A percentile compares a stretch with the other conserved stretches of the same genome.
phyloP scores from a whole-genome alignment of 2,329 filamentous ascomycete species.

The Penicillium sp. region DNA sequence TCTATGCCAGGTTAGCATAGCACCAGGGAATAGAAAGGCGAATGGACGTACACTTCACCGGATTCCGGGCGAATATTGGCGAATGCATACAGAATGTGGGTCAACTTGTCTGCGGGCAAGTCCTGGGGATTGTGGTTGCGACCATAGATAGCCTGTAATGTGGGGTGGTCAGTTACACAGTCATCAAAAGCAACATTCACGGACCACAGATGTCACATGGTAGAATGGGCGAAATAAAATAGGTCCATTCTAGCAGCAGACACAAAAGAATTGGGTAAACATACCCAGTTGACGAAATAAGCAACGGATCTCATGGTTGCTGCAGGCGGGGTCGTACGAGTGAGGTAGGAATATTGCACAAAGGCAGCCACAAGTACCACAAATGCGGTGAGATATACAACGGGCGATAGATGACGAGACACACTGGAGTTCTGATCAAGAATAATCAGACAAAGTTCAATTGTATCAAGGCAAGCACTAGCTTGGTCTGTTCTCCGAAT shows the following conservation, averaged over 20 bases:
- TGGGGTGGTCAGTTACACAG: not conserved
- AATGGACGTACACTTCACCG: slow-evolving; percentile 67
- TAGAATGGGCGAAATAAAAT: not conserved
- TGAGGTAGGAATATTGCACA: slow-evolving; percentile 13
- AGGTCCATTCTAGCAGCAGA: not conserved
- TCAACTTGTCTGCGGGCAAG: slow-evolving; percentile 76
- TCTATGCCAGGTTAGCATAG: slow-evolving; percentile 18
- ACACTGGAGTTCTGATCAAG: slow-evolving; percentile 1
- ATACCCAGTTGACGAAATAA: slow-evolving; percentile 50
- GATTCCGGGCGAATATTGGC: slow-evolving; percentile 74
- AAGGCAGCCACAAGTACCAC: slow-evolving; percentile 18
- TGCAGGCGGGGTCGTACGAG: slow-evolving; percentile 10
- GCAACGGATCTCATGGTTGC: slow-evolving; percentile 37
- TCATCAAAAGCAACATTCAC: not conserved
- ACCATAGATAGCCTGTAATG: slow-evolving; percentile 72
- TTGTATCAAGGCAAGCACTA: not conserved
- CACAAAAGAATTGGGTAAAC: slow-evolving; percentile 3
- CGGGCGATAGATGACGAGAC: slow-evolving; percentile 9
- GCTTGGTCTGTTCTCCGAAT: not conserved
- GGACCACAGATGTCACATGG: not conserved
- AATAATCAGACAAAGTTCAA: not conserved
- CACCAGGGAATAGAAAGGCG: too few species aligned
- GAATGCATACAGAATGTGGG: slow-evolving; percentile 88
- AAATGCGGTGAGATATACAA: slow-evolving; percentile 9
- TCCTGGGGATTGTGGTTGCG: slow-evolving; percentile 84